These are phyloP conservation scores for Kluyveromyces dobzhanskii DNA, from an alignment of 805 yeast species.

Conservation along the genomic window DNA sequence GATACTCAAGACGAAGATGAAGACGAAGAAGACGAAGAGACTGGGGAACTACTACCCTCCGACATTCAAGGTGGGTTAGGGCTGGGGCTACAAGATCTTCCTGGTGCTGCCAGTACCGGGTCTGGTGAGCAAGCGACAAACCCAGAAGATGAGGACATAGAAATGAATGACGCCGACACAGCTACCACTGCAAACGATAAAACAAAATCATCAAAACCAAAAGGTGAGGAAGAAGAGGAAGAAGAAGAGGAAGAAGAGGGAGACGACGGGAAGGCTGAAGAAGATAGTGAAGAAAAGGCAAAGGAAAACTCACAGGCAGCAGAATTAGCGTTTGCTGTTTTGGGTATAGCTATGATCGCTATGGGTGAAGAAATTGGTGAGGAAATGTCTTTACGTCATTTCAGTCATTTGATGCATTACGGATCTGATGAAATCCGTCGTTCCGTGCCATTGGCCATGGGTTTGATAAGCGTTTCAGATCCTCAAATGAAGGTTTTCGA, in stretches of 20 bases:
- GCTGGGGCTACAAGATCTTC: constrained; percentile 28
- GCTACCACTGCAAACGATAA: constrained; percentile 44
- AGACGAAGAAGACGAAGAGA: constrained; percentile 52
- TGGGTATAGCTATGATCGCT: constrained; percentile 89
- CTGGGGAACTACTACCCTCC: constrained; percentile 23
- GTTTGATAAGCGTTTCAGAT: constrained; percentile 82
- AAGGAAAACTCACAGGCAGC: constrained; percentile 28
- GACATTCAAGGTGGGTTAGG: constrained; percentile 4
- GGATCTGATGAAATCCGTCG: constrained; percentile 87
- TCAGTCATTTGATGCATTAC: constrained; percentile 95
- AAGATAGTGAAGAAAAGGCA: constrained; percentile 20
- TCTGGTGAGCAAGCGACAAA: constrained; percentile 14
- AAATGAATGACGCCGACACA: constrained; percentile 24
- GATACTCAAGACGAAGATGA: constrained; percentile 49
- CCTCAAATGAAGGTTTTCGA: constrained; percentile 97
- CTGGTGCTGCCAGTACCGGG: constrained; percentile 20
- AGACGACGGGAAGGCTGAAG: constrained; percentile 26
- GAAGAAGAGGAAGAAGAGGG: constrained; percentile 22
- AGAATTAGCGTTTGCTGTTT: constrained; percentile 71
- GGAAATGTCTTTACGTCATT: constrained; percentile 95
- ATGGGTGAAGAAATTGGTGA: constrained; percentile 98
- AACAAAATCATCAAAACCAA: constrained; percentile 35
- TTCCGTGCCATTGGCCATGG: constrained; percentile 98
- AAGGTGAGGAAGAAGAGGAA: constrained; percentile 24
- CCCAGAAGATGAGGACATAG: constrained; percentile 1